These are phyloP conservation scores for Monascus purpureus DNA, from an alignment of 495 filamentous ascomycete genomes.

Conservation along the genomic window DNA sequence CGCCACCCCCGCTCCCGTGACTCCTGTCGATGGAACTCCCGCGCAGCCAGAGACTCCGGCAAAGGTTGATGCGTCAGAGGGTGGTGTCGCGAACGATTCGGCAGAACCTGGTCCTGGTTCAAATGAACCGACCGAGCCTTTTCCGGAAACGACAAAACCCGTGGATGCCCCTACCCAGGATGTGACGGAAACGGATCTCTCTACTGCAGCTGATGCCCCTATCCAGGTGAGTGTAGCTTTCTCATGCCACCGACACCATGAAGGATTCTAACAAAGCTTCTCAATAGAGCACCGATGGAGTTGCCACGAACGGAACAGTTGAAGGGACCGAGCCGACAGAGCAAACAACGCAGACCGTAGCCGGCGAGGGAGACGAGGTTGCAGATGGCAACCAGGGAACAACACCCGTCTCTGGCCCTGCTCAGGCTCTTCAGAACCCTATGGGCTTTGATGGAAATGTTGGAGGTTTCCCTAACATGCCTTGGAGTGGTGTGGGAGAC, in stretches of 20 bases:
- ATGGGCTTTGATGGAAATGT: slow-evolving; percentile 15
- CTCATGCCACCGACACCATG: too few species aligned
- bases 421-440: slow-evolving; percentile 10
- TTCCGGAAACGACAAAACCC: not conserved
- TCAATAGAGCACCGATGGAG: slow-evolving; percentile 1
- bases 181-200: slow-evolving; percentile 4
- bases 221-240: slow-evolving; percentile 5
- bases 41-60: slow-evolving; percentile 7
- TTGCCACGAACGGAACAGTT: not conserved
- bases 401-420: slow-evolving; percentile 5
- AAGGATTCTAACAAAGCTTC: too few species aligned
- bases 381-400: slow-evolving; percentile 9
- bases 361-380: slow-evolving; percentile 7
- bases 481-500: slow-evolving; percentile 44
- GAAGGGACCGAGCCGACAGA: slow-evolving; percentile 5
- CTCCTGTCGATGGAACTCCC: slow-evolving; percentile 11
- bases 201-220: slow-evolving; percentile 8
- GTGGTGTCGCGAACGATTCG: slow-evolving; percentile 1
- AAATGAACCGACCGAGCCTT: slow-evolving; percentile 2
- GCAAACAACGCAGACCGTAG: slow-evolving; percentile 3
- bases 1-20: slow-evolving; percentile 10
- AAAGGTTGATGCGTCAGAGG: slow-evolving; percentile 1
- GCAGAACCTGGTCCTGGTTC: slow-evolving; percentile 2
- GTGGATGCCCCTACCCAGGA: slow-evolving; percentile 1
- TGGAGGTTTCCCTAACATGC: slow-evolving; percentile 49